Conservation (phyloP, 1,284 basidiomycete genomes). For the Inonotus hispidus region DNA sequence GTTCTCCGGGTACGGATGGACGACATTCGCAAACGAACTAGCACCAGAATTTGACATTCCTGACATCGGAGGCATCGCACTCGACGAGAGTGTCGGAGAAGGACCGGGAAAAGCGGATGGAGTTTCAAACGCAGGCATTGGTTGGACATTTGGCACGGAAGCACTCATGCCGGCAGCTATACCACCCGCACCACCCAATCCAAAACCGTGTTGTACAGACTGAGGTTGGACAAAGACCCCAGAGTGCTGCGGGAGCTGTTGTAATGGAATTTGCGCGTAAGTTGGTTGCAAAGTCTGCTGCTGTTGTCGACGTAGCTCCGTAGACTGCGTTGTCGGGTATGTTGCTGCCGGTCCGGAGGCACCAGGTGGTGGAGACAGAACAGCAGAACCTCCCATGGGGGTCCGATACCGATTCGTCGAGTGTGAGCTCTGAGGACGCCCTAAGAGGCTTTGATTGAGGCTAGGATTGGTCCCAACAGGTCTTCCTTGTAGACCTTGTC, state of each 20-base stretch:
- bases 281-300: not conserved
- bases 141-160: conserved; percentile 47
- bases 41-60: conserved; percentile 9
- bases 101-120: conserved; percentile 65
- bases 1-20: conserved; percentile 12
- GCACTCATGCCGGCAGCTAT: not conserved
- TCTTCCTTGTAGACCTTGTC: conserved; percentile 9
- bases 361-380: conserved; percentile 52
- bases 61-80: conserved; percentile 33
- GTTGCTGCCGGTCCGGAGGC: conserved; percentile 22
- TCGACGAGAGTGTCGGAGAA: conserved; percentile 25
- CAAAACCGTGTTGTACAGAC: conserved; percentile 12
- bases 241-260: conserved; percentile 3
- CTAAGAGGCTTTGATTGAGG: conserved; percentile 34
- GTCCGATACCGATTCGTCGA: conserved; percentile 73
- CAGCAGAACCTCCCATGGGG: conserved; percentile 54
- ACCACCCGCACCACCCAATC: not conserved
- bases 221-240: conserved; percentile 11
- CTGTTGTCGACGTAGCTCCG: conserved; percentile 14
- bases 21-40: conserved; percentile 10
- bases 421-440: conserved; percentile 63
- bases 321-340: conserved; percentile 7
- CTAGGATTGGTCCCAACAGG: conserved; percentile 23
- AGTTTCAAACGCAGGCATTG: conserved; percentile 64
- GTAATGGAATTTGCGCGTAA: not conserved